Evolutionary conservation across 371 early-diverging fungal species (phyloP).

Genomic region (Syncephalastrum racemosum): DNA sequence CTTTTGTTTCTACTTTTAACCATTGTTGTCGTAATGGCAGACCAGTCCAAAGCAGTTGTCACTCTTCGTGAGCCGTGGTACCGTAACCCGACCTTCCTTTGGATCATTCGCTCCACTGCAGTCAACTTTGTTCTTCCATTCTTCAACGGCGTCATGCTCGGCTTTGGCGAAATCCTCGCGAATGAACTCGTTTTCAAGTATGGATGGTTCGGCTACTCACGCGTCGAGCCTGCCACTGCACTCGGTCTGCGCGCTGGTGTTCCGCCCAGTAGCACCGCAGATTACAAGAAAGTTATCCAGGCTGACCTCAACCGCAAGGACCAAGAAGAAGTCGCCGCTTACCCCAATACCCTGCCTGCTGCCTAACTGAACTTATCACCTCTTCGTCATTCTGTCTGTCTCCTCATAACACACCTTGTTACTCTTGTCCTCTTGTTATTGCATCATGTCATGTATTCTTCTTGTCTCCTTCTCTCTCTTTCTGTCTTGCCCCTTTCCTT

Average conservation of each 20-base stretch:
- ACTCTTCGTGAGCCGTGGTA: constrained; percentile 43
- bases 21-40: too few species aligned
- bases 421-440: too few species aligned
- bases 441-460: too few species aligned
- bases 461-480: too few species aligned
- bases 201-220: constrained; percentile 67
- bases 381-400: too few species aligned
- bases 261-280: constrained; percentile 40
- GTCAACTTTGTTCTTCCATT: constrained; percentile 72
- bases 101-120: constrained; percentile 48
- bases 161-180: constrained; percentile 82
- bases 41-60: too few species aligned
- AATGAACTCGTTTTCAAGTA: constrained; percentile 75
- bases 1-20: too few species aligned
- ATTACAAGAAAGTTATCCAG: constrained; percentile 37
- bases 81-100: constrained; percentile 41
- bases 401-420: too few species aligned
- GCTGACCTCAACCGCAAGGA: constrained; percentile 27
- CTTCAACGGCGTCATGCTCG: constrained; percentile 79
- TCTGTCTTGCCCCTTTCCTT: too few species aligned
- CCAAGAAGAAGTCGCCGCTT: constrained; percentile 4
- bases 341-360: too few species aligned
- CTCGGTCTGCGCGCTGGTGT: constrained; percentile 29
- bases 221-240: constrained; percentile 22
- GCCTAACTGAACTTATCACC: too few species aligned